A percentile compares a stretch with the other conserved stretches of the same genome.
These are phyloP conservation scores for Willaertia magna DNA, from an alignment of 208 protist species.

Conservation along the genomic window DNA sequence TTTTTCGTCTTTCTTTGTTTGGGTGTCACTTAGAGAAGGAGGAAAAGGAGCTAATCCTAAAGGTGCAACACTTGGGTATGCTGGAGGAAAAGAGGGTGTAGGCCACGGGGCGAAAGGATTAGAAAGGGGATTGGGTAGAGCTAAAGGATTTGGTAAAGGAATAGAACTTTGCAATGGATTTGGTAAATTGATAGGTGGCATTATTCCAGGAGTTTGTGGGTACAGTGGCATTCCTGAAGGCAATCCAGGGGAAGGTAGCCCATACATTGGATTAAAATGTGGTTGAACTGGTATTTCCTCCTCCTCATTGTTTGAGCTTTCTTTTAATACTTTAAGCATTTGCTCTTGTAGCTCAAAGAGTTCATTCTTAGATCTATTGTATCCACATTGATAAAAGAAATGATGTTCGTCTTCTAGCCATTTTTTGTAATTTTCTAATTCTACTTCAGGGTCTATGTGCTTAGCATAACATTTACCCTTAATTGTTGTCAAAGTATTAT, in stretches of 20 bases:
- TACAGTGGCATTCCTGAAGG: too few species aligned
- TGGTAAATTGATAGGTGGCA: neutral
- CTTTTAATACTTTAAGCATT: neutral
- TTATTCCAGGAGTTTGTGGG: neutral
- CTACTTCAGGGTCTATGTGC: neutral
- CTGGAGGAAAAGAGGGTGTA: neutral
- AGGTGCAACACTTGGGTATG: too few species aligned
- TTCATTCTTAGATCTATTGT: neutral
- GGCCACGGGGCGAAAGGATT: neutral
- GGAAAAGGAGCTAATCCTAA: too few species aligned
- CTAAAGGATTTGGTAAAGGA: too few species aligned
- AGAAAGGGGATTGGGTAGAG: neutral
- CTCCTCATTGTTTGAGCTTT: too few species aligned
- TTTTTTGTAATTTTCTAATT: neutral
- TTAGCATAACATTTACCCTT: neutral
- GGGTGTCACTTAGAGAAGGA: too few species aligned
- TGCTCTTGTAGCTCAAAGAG: neutral
- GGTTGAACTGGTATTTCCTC: neutral
- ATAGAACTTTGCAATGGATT: neutral
- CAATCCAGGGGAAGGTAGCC: neutral
- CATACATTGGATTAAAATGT: neutral
- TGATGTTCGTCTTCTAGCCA: neutral
- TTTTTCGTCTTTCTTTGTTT: too few species aligned
- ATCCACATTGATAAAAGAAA: neutral
- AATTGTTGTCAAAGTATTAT: neutral